Evolutionary conservation across 805 yeast genomes (phyloP).

Genomic region (Suhomyces emberorum): DNA sequence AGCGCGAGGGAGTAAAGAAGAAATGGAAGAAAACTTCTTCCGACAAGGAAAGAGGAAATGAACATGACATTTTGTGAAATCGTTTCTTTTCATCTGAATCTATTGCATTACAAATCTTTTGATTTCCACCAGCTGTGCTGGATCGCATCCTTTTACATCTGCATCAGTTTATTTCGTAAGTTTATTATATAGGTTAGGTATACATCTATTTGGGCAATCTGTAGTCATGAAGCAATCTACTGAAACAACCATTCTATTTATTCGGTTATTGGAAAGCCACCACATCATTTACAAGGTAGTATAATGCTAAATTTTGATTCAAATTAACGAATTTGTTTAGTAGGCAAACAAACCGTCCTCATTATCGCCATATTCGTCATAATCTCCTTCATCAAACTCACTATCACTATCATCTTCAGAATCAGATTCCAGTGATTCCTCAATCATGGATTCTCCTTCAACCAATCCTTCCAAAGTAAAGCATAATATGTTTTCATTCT

Average conservation of each 20-base stretch:
- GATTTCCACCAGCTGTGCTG: neutral
- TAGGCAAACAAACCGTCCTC: constrained; percentile 49
- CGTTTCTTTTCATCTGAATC: too few relatives aligned
- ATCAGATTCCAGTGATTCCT: constrained; percentile 21
- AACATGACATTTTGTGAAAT: too few relatives aligned
- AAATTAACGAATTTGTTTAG: too few relatives aligned
- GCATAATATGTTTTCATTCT: constrained; percentile 56
- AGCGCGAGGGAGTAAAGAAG: constrained; percentile 5
- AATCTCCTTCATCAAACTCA: constrained; percentile 42
- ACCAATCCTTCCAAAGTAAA: constrained; percentile 42
- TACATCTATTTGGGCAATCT: too few relatives aligned
- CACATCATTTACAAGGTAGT: too few relatives aligned
- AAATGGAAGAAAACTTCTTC: constrained; percentile 7
- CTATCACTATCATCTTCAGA: constrained; percentile 43
- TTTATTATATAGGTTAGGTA: too few relatives aligned
- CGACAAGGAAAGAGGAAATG: neutral
- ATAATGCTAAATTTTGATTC: neutral
- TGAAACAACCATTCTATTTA: too few relatives aligned
- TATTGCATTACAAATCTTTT: too few relatives aligned
- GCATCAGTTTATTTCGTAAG: neutral
- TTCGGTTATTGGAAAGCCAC: too few relatives aligned
- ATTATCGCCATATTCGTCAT: constrained; percentile 61
- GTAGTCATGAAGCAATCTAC: too few relatives aligned
- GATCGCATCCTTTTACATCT: neutral
- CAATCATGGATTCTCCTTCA: constrained; percentile 28